Conservation (phyloP, 805 yeast genomes). For the Ogataea siamensis region DNA sequence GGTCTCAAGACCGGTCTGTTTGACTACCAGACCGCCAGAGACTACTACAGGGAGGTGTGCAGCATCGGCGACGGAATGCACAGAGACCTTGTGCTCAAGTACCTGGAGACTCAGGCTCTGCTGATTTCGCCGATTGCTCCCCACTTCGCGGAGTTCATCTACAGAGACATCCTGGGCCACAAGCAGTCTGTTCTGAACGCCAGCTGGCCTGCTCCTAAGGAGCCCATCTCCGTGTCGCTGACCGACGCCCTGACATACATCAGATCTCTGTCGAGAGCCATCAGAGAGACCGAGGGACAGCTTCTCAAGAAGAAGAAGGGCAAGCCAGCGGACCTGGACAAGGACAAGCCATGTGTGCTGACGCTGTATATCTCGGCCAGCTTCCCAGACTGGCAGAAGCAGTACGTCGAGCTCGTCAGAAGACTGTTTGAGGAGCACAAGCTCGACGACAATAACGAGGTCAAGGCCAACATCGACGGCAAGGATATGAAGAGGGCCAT, state of each 20-base stretch:
- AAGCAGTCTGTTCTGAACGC: conserved; percentile 66
- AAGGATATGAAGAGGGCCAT: conserved; percentile 96
- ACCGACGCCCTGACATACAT: conserved; percentile 75
- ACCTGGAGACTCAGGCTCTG: conserved; percentile 83
- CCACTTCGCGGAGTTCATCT: conserved; percentile 88
- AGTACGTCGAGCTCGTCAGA: conserved; percentile 65
- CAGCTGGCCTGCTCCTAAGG: conserved; percentile 72
- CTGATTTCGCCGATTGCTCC: conserved; percentile 92
- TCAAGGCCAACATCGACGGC: conserved; percentile 64
- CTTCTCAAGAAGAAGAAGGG: conserved; percentile 83
- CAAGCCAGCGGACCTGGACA: conserved; percentile 72
- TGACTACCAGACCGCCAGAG: conserved; percentile 93
- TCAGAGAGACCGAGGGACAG: conserved; percentile 92
- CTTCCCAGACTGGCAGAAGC: conserved; percentile 72
- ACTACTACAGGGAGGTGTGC: conserved; percentile 86
- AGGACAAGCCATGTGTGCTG: conserved; percentile 67
- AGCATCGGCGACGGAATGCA: conserved; percentile 64
- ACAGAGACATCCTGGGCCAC: conserved; percentile 76
- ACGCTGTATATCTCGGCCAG: conserved; percentile 71
- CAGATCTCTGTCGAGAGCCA: conserved; percentile 71
- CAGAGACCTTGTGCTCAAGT: conserved; percentile 72
- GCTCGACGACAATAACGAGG: conserved; percentile 60
- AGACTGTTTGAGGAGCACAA: conserved; percentile 64
- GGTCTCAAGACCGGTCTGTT: conserved; percentile 90
- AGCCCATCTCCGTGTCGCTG: conserved; percentile 59